Evolutionary conservation across 176 grass and related monocot species (phyloP).

Genomic region (Tuctoria greenei): DNA sequence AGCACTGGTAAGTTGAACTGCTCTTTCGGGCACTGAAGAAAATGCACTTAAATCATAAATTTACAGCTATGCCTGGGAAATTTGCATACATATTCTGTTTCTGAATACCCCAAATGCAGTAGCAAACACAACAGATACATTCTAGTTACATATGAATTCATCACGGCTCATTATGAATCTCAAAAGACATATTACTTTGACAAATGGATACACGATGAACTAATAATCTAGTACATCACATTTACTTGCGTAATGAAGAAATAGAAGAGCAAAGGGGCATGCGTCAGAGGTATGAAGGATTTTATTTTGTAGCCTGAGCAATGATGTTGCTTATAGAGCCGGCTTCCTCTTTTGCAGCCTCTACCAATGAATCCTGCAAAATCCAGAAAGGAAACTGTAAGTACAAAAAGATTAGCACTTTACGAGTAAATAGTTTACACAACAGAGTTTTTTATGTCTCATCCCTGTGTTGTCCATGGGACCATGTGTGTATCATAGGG

Average conservation of each 20-base stretch:
- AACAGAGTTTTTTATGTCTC: background rate
- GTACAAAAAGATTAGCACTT: background rate
- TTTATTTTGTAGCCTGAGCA: slow-evolving; percentile 72
- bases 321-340: slow-evolving; percentile 87
- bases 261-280: background rate
- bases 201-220: slow-evolving; percentile 27
- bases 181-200: background rate
- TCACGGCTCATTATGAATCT: background rate
- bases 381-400: background rate
- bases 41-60: slow-evolving; percentile 10
- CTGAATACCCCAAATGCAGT: background rate
- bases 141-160: slow-evolving; percentile 23
- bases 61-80: slow-evolving; percentile 14
- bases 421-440: background rate
- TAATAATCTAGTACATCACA: slow-evolving; percentile 31
- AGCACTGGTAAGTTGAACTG: background rate
- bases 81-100: background rate
- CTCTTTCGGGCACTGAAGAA: background rate
- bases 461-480: background rate
- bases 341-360: slow-evolving; percentile 80
- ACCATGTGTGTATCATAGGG: background rate
- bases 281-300: background rate
- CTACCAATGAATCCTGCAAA: slow-evolving; percentile 69
- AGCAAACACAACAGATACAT: slow-evolving; percentile 22
- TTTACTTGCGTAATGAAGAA: slow-evolving; percentile 24